Base-by-base conservation (phyloP, 1,139 yeast species). In the Chernovozyma sophiae-reginae region DNA sequence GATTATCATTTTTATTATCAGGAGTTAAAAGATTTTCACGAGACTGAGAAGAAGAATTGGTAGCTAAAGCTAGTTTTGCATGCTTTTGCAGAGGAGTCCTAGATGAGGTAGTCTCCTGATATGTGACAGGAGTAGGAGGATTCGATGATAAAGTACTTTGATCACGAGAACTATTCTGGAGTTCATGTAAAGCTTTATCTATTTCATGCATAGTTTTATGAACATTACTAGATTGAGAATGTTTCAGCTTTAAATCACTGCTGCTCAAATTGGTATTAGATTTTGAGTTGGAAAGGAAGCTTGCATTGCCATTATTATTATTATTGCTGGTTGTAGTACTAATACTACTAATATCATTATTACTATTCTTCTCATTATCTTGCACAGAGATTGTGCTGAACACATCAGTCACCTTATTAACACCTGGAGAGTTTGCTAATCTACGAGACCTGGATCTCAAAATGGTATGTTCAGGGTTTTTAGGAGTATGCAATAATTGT, bases 101-200 rank as follows among this genome's bases (percentile, higher is more conserved):
- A 6, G 22, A 11, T 6, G 23, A 20, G 10, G 10, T 20, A 20
- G 6, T 7, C 10, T 10, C 23, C 6, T 20, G 23, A 10, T 7
- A 20, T 20, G 10, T 20, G 10, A 10, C 10, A 10, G 23, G 23
- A 20, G 23, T 20, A 6, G 6, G 6, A 10, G 18, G 19, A 38
- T 31, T 23, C 31, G 39, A 12, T 32, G 38, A n/a, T 25, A 33
- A 28, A 19, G 31, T n/a, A 11, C 30, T 23, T n/a, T n/a, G n/a
- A n/a, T n/a, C n/a, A n/a, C n/a, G n/a, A 24, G 58, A 47, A 25
- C 62, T 59, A 6, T 67, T 58, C 47, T 73, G 73, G 39, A 90
- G 62, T 52, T 86, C 96, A 39, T 80, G 76, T 32, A 90, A 68
- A 0, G 96, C 97, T 48, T 74, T 81, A 54, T 90, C 97, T 25